Evolutionary conservation across 2,329 filamentous ascomycete genomes (phyloP), one percentile per base, ranked within the genome.

Genomic region (Phaeosphaeria sp.): DNA sequence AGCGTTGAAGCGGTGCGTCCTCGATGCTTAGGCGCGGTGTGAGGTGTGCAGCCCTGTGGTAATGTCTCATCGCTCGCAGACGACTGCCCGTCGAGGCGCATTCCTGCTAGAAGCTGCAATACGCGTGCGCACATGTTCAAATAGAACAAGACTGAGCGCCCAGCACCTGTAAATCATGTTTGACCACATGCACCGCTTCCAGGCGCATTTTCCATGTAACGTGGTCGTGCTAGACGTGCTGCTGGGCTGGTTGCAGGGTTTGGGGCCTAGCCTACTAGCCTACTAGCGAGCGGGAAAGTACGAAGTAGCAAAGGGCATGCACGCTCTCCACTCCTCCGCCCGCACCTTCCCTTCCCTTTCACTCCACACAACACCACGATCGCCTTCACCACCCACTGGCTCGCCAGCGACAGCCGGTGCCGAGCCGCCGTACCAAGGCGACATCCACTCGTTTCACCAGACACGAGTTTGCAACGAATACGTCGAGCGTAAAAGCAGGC

Each of bases 401-500:
- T 46, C 56, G 25, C 49, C 64, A 44, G 54, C 57, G 41, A 27
- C 58, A 27, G 41, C 46, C 55, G 27, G 36, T 27, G 18, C 46
- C 22, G 25, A 33, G 9, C 46, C 22, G 39, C 39, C 25, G 15
- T 9, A 7, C 22, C 22, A n/a, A 6, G n/a, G 9, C 46, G 23
- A 39, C 25, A 18, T 44, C 25, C 46, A 23, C 27, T 41, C 51
- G 46, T 21, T 46, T 30, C 47, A 33, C 43, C 51, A 9, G 48
- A 30, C 47, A 46, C 49, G 33, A 36, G 43, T 50, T 52, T 54
- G n/a, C 60, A 55, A 46, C 53, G 53, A 54, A 55, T 44, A 53
- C 54, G 53, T 54, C 54, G 52, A 47, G 53, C 51, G 57, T 46
- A 56, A 57, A 58, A 63, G 64, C 63, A 64, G 64, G 60, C 63